phyloP scores from a whole-genome alignment of 192 early-diverging fungal genomes.

The Diversispora epigaea region DNA sequence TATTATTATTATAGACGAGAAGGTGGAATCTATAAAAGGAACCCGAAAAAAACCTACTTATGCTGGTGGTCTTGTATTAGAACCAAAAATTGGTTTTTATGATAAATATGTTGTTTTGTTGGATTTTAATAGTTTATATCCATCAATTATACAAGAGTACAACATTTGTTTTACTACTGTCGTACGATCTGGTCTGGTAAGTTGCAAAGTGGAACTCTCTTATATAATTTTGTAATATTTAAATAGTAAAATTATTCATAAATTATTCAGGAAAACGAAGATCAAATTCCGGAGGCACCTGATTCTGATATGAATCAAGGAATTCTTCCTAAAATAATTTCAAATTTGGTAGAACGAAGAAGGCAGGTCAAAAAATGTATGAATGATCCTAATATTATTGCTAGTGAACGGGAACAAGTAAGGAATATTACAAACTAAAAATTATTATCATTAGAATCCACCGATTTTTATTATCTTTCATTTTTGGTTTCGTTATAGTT shows the following conservation, averaged over 20 bases:
- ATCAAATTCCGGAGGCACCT: slow-evolving; percentile 77
- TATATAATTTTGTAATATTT: neutral
- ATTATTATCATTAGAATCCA: neutral
- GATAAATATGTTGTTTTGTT: slow-evolving; percentile 91
- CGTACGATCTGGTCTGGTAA: slow-evolving; percentile 43
- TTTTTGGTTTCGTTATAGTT: slow-evolving; percentile 49
- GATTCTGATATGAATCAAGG: slow-evolving; percentile 65
- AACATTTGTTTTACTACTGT: slow-evolving; percentile 99
- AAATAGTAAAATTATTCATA: neutral
- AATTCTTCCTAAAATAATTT: slow-evolving; percentile 84
- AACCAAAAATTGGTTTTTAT: slow-evolving; percentile 97
- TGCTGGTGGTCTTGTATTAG: slow-evolving; percentile 92
- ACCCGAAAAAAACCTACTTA: slow-evolving; percentile 86
- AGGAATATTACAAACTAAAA: no score
- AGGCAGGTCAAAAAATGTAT: slow-evolving; percentile 86
- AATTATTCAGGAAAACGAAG: slow-evolving; percentile 47
- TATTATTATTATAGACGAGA: slow-evolving; percentile 35
- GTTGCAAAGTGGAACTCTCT: neutral
- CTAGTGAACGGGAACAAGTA: slow-evolving; percentile 55
- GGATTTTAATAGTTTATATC: slow-evolving; percentile 99
- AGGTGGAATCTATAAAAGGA: slow-evolving; percentile 41
- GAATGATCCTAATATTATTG: slow-evolving; percentile 66
- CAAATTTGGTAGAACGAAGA: slow-evolving; percentile 85
- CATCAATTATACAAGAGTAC: slow-evolving; percentile 99
- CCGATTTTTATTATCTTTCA: neutral